Conservation (phyloP, 2,329 filamentous ascomycete genomes). For the Herpotrichia juniperi region DNA sequence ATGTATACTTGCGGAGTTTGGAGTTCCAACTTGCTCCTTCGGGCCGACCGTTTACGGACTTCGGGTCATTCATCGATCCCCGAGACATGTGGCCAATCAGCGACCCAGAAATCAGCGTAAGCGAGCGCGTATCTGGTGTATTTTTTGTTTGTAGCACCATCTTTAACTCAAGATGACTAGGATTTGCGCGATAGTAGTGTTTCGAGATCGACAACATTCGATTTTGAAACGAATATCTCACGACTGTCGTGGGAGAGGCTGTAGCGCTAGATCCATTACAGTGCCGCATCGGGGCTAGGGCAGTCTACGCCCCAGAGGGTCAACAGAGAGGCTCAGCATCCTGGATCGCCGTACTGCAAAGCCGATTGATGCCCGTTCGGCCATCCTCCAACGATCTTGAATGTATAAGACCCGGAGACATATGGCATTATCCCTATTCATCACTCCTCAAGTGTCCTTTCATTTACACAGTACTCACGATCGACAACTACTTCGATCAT, state of each 20-base stretch:
- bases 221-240: neutral
- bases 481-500: neutral
- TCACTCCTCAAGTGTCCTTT: too few relatives aligned
- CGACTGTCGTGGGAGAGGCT: neutral
- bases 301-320: neutral
- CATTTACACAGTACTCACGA: neutral
- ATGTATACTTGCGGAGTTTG: too few relatives aligned
- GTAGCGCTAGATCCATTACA: neutral
- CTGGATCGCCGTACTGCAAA: neutral
- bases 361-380: conserved; percentile 2
- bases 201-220: neutral
- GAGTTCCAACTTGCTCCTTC: neutral
- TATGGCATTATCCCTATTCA: neutral
- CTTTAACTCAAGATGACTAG: neutral
- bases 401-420: neutral
- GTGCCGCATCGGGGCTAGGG: neutral
- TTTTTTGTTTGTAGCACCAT: too few relatives aligned
- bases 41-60: neutral
- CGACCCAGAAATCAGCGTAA: neutral
- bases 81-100: neutral
- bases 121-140: too few relatives aligned
- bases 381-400: neutral
- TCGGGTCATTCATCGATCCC: neutral
- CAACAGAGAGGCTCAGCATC: neutral
- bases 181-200: neutral